Evolutionary conservation across 2,329 filamentous ascomycete species (phyloP), one percentile per base, ranked within the genome.

Genomic region (Pseudogymnoascus sp.): DNA sequence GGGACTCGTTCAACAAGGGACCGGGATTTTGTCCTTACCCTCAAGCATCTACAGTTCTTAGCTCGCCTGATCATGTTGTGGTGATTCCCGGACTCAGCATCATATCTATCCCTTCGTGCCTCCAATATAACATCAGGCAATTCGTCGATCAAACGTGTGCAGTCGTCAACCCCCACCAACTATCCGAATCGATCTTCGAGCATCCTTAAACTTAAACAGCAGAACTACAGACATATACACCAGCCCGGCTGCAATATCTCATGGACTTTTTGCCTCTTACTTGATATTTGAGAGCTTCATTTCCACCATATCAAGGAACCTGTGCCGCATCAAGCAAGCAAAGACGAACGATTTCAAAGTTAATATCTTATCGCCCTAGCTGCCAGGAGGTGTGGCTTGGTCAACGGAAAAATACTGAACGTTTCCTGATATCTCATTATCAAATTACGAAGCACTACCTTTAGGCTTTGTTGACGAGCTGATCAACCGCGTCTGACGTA

Each of bases 81-180:
- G 50, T 56, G 50, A 35, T 56, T 28, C 50, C 28, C 28, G 3
- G 28, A 56, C 28, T 33, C 50, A 56, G 16, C 50, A 56, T 56
- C 50, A 56, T 56, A 56, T 56, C 50, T 56, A 56, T 56, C 50
- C 50, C 50, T 33, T 56, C 28, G n/a, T 35, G 16, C 50, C 28
- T 56, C 50, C 50, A 56, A 56, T 56, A 56, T 56, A 33, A 56
- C 50, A 56, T 56, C 28, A 56, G 50, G 50, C 50, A 33, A 56
- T 56, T 56, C 50, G 50, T 35, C 50, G 50, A 56, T 56, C 50
- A 56, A 56, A 56, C 50, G 4, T 56, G 50, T 56, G 28, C 14
- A 56, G 11, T 56, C 28, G 50, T 56, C 50, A 33, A 31, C 33
- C 50, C 50, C 50, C 50, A 28, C 50, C 50, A 56, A 22, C 50